A percentile compares a stretch with the other conserved stretches of the same genome.
Evolutionary conservation across 179 eudicot species (phyloP).

Genomic region (Camellia oleifera): DNA sequence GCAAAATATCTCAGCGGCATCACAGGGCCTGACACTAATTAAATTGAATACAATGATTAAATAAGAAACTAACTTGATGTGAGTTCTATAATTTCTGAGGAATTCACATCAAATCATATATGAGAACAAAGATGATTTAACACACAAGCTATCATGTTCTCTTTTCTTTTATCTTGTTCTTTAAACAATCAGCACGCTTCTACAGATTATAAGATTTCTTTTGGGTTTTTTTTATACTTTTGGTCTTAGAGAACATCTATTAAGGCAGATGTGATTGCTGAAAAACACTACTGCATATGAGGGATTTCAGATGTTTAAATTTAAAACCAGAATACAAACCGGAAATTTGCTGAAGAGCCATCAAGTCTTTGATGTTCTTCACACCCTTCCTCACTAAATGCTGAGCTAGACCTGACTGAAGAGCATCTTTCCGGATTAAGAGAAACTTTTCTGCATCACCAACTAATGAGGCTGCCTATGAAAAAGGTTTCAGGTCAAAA

Average conservation of each 20-base stretch:
- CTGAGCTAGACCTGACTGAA: slow-evolving; percentile 76
- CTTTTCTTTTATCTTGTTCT: too few relatives aligned
- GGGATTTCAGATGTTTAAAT: not conserved
- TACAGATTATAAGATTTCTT: not conserved
- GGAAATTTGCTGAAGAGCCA: slow-evolving; percentile 38
- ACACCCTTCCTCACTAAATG: slow-evolving; percentile 56
- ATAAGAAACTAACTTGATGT: not conserved
- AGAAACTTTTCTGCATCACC: slow-evolving; percentile 90
- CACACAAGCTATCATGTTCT: slow-evolving; percentile 1
- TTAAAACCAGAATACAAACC: slow-evolving; percentile 36
- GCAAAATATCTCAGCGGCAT: not conserved
- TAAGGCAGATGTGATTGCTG: not conserved
- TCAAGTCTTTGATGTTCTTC: slow-evolving; percentile 63
- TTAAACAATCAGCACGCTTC: not conserved
- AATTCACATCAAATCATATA: not conserved
- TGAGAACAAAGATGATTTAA: not conserved
- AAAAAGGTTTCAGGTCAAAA: slow-evolving; percentile 12
- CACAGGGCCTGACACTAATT: not conserved
- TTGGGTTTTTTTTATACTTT: not conserved
- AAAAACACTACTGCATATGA: not conserved
- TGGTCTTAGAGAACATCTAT: not conserved
- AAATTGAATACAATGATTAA: not conserved
- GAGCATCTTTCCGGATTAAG: slow-evolving; percentile 49
- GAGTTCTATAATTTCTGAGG: not conserved
- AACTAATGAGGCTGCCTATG: slow-evolving; percentile 56